Conservation (phyloP, 257 asterid genomes). For the Apocynum venetum region DNA sequence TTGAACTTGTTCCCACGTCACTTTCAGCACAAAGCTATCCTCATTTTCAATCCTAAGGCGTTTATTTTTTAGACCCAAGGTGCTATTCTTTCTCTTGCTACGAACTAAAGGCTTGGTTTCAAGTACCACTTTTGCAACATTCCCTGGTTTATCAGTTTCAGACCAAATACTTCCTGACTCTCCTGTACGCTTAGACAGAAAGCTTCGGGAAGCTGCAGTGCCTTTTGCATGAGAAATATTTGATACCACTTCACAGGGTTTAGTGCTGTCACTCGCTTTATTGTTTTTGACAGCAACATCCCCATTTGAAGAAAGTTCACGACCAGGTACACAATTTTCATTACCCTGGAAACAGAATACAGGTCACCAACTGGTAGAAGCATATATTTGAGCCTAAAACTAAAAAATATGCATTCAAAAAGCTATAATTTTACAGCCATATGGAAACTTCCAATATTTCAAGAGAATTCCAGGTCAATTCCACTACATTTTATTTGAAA, state of each 20-base stretch:
- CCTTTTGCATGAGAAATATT: conserved; percentile 35
- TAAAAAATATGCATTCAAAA: neutral
- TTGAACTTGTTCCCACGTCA: conserved; percentile 86
- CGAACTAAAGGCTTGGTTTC: conserved; percentile 39
- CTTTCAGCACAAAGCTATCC: conserved; percentile 58
- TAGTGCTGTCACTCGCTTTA: conserved; percentile 35
- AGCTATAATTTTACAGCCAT: neutral
- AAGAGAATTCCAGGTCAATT: conserved; percentile 2
- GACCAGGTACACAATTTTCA: conserved; percentile 31
- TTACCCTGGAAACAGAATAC: conserved; percentile 48
- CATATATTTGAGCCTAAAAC: neutral
- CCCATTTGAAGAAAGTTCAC: conserved; percentile 37
- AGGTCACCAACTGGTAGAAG: neutral
- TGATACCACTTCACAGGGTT: conserved; percentile 30
- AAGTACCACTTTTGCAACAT: conserved; percentile 34
- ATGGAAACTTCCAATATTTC: neutral
- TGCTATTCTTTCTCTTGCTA: conserved; percentile 64
- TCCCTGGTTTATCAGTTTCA: conserved; percentile 33
- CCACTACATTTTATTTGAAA: neutral
- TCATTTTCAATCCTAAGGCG: conserved; percentile 57
- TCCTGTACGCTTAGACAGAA: conserved; percentile 25
- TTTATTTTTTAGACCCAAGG: conserved; percentile 49
- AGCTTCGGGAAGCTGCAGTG: conserved; percentile 22
- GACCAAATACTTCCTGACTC: conserved; percentile 29
- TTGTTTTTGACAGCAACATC: conserved; percentile 32